phyloP scores from a whole-genome alignment of 2,329 filamentous ascomycete genomes.

The Aspergillus novoparasiticus region DNA sequence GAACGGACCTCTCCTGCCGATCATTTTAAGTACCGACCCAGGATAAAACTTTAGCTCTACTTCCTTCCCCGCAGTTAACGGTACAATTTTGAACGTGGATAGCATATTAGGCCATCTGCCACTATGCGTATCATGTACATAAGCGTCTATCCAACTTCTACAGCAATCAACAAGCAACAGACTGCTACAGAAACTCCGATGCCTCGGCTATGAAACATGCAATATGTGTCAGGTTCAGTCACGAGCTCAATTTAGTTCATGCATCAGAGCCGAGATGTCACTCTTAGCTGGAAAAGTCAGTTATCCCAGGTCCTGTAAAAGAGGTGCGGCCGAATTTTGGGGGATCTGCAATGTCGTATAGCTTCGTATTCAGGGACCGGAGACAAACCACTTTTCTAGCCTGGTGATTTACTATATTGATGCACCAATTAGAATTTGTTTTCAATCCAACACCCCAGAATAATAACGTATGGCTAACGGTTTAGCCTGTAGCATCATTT shows the following conservation, averaged over 20 bases:
- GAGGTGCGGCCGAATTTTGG: background rate
- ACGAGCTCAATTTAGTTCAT: background rate
- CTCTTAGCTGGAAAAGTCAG: background rate
- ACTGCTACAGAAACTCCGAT: background rate
- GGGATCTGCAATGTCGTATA: conserved; percentile 1
- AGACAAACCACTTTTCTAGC: background rate
- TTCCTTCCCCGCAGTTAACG: background rate
- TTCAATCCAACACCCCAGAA: background rate
- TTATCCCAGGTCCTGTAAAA: background rate
- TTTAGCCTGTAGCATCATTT: background rate
- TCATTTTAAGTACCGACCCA: background rate
- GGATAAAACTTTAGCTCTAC: background rate
- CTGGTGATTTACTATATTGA: background rate
- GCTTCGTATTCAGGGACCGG: background rate
- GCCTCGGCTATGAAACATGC: background rate
- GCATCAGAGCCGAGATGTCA: background rate
- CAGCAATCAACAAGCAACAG: background rate
- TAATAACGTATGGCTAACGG: background rate
- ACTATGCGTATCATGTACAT: background rate
- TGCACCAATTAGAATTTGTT: background rate
- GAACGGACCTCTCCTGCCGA: background rate
- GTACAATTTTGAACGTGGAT: background rate
- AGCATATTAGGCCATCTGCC: background rate
- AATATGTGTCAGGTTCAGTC: background rate
- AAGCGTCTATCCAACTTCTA: background rate